Conservation (phyloP, 192 early-diverging fungal genomes). For the Dissophora ornata region DNA sequence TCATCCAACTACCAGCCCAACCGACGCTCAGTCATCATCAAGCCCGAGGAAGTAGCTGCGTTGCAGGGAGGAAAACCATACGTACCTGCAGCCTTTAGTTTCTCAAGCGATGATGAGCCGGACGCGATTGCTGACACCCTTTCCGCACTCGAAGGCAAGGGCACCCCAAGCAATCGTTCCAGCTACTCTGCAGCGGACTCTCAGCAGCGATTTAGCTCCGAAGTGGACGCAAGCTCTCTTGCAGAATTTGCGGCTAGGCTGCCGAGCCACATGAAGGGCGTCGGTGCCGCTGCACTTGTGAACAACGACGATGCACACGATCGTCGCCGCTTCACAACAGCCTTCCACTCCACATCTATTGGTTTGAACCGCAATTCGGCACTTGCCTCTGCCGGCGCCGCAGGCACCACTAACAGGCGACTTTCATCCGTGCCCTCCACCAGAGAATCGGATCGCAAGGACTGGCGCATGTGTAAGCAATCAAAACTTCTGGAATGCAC, state of each 20-base stretch:
- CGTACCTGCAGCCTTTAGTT: slow-evolving; percentile 19
- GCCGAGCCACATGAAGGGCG: slow-evolving; percentile 30
- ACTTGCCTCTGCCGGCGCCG: neutral
- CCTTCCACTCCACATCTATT: slow-evolving; percentile 19
- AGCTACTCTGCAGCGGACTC: slow-evolving; percentile 19
- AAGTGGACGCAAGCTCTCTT: slow-evolving; percentile 27
- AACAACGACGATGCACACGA: slow-evolving; percentile 49
- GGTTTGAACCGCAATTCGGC: slow-evolving; percentile 12
- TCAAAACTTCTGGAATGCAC: neutral
- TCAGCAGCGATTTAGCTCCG: slow-evolving; percentile 10
- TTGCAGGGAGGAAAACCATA: slow-evolving; percentile 34
- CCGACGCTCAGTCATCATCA: slow-evolving; percentile 47
- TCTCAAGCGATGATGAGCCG: slow-evolving; percentile 32
- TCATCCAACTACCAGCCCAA: slow-evolving; percentile 21
- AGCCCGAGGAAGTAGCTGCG: slow-evolving; percentile 43
- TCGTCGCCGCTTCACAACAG: slow-evolving; percentile 47
- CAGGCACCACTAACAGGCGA: slow-evolving; percentile 7
- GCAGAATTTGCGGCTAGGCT: slow-evolving; percentile 44
- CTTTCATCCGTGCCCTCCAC: slow-evolving; percentile 17
- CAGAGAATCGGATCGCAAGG: slow-evolving; percentile 35
- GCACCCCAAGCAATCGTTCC: slow-evolving; percentile 41
- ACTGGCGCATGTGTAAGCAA: slow-evolving; percentile 41
- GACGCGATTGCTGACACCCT: slow-evolving; percentile 31
- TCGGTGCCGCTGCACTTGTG: slow-evolving; percentile 20
- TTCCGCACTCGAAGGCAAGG: slow-evolving; percentile 48